Evolutionary conservation across 768 basidiomycete genomes (phyloP), one percentile per base, ranked within the genome.

Genomic region (Calocera viscosa): DNA sequence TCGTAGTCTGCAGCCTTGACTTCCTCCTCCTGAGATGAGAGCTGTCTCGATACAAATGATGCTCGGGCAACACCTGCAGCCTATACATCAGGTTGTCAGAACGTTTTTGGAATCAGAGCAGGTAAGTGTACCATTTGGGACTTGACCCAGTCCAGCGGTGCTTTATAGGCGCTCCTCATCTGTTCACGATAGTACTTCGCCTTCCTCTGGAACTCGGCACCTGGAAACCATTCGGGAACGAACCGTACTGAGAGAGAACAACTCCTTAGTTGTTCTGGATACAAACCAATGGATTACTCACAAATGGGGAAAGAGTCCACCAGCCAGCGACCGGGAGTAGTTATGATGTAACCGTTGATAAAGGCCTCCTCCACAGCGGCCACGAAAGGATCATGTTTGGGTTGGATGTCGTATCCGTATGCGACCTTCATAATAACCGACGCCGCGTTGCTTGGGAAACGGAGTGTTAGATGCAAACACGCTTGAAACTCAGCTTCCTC

Each of bases 341-440:
- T 49, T 26, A 35, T 63, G 35, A 64, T 22, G 32, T 33, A 38
- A 22, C 43, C 33, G 17, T 39, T 63, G 24, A 60, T 34, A 49
- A 67, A 63, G 3, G 72, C 73, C 19, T 68, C 67, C 40, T 77
- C 71, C 8, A 74, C 74, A 34, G 72, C 64, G 28, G 73, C 60
- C 16, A 78, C 70, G 28, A 76, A 74, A 0, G 75, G 76, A 68
- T 84, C 83, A 65, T 80, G 70, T 16, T 71, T 49, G 0, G 77
- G 73, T 39, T 75, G 68, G 10, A 80, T 75, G 14, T 79, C 71
- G 22, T 78, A 72, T 1, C 83, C 84, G 68, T 84, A 83, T 0
- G 80, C 78, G 10, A 82, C 68, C 0, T 76, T 76, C 64, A 83
- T 72, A 12, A 80, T 72, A 22, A 78, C 72, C n/a, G 76, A 74